Base-by-base conservation (phyloP, 345 rosid genomes). In the Nasturtium officinale region DNA sequence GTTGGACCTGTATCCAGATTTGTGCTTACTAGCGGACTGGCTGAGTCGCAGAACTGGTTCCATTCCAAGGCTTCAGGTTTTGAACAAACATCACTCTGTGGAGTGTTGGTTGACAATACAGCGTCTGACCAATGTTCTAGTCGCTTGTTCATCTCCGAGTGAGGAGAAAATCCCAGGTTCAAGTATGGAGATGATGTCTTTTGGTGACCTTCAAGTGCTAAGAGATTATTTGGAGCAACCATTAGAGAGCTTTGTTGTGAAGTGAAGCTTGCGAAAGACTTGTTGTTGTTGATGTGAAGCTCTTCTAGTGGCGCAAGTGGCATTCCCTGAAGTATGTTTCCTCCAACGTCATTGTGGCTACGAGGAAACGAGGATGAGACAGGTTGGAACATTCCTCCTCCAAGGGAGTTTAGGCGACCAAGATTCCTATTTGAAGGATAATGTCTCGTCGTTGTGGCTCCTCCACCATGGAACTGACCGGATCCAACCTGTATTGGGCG, bases 401-500 rank as follows among this genome's bases (percentile, higher is more conserved):
- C 81, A 30, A 89, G 82, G 35, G 91, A 74, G 48, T 85, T 88
- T 74, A 86, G 30, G 69, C 85, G 84, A 50, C 90, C 89, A 45
- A 87, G 82, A 81, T 81, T 79, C 47, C 89, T 86, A 51, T 73
- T 59, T 5, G 85, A 63, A 7, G 88, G 77, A 55, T 81, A 84
- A 35, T 89, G 77, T 64, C 92, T 81, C 75, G 80, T 78, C 37
- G 35, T 52, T 20, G 73, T 46, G 5, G 79, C 65, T 45, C 77
- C 65, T 45, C 77, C 83, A 66, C 77, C 82, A n/a, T 82, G 84
- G 65, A 82, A 83, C 73, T 81, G 89, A 45, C 78, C 79, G 0
- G 85, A 48, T 54, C 84, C 89, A 48, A 59, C n/a, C 33, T 66
- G 66, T 32, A 77, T 30, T 20, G 82, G 72, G 56, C 87, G 58